These are phyloP conservation scores for Mucor piriformis DNA, from an alignment of 371 early-diverging fungal species.

Conservation along the genomic window DNA sequence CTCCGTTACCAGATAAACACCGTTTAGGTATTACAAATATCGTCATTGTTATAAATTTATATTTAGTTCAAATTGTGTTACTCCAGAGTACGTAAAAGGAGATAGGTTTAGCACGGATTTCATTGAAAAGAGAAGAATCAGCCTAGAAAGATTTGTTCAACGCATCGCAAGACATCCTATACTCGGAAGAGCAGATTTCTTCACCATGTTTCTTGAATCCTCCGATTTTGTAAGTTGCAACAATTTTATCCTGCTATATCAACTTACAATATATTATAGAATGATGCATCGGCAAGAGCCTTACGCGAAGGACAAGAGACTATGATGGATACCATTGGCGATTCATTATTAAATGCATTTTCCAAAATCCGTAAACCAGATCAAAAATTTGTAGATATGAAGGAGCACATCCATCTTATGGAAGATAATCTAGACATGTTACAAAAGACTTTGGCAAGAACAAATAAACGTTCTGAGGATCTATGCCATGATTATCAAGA, in stretches of 20 bases:
- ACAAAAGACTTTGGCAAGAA: conserved; percentile 75
- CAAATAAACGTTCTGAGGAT: conserved; percentile 80
- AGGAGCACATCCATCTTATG: conserved; percentile 77
- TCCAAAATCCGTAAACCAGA: conserved; percentile 89
- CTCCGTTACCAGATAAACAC: conserved; percentile 93
- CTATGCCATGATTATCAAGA: conserved; percentile 80
- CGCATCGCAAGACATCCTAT: conserved; percentile 90
- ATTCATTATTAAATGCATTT: conserved; percentile 88
- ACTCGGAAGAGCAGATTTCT: conserved; percentile 66
- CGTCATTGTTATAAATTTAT: not conserved
- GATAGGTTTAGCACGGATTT: conserved; percentile 93
- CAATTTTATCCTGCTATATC: not conserved
- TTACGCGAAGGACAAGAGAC: conserved; percentile 65
- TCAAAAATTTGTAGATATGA: conserved; percentile 80
- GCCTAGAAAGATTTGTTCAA: conserved; percentile 78
- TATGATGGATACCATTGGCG: conserved; percentile 84
- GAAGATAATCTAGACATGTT: conserved; percentile 81
- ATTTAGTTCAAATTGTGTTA: not conserved
- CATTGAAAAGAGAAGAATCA: conserved; percentile 79
- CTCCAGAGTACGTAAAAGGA: conserved; percentile 89
- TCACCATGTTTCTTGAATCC: conserved; percentile 82
- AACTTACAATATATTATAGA: conserved; percentile 27
- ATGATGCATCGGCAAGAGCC: conserved; percentile 55
- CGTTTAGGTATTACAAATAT: conserved; percentile 68
- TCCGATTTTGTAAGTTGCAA: conserved; percentile 66